A percentile compares a stretch with the other conserved stretches of the same genome.
Conservation (phyloP, 2,329 filamentous ascomycete genomes). For the Fusarium caatingaense region DNA sequence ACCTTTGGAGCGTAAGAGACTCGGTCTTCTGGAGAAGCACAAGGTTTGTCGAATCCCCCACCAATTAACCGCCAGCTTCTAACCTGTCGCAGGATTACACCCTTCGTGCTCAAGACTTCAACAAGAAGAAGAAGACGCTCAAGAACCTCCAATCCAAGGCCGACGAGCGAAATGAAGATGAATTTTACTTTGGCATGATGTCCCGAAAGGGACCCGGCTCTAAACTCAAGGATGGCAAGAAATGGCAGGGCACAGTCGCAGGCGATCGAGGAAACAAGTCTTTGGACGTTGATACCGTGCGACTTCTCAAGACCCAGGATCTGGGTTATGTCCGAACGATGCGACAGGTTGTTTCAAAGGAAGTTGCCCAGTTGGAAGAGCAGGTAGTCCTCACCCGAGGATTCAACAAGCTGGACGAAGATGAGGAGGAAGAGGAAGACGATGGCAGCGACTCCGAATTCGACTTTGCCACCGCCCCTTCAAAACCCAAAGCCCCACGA, state of each 20-base stretch:
- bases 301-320: constrained; percentile 77
- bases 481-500: constrained; percentile 51
- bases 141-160: constrained; percentile 71
- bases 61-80: constrained; percentile 13
- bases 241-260: constrained; percentile 66
- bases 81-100: constrained; percentile 66
- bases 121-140: constrained; percentile 71
- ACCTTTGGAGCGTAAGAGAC: constrained; percentile 82
- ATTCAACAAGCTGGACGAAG: constrained; percentile 52
- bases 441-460: constrained; percentile 51
- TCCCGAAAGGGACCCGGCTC: constrained; percentile 68
- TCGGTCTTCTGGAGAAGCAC: constrained; percentile 95
- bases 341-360: constrained; percentile 68
- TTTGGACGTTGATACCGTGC: constrained; percentile 67
- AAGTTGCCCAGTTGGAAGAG: constrained; percentile 67
- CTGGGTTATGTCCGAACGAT: constrained; percentile 72
- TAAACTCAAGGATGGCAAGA: constrained; percentile 60
- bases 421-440: constrained; percentile 47
- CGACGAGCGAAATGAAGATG: constrained; percentile 75
- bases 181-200: constrained; percentile 79
- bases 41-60: constrained; percentile 66
- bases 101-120: constrained; percentile 73
- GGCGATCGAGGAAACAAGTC: constrained; percentile 68
- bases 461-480: constrained; percentile 45
- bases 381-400: constrained; percentile 59